Evolutionary conservation across 306 rosid genomes (phyloP).

Genomic region (Dryas alaskensis): DNA sequence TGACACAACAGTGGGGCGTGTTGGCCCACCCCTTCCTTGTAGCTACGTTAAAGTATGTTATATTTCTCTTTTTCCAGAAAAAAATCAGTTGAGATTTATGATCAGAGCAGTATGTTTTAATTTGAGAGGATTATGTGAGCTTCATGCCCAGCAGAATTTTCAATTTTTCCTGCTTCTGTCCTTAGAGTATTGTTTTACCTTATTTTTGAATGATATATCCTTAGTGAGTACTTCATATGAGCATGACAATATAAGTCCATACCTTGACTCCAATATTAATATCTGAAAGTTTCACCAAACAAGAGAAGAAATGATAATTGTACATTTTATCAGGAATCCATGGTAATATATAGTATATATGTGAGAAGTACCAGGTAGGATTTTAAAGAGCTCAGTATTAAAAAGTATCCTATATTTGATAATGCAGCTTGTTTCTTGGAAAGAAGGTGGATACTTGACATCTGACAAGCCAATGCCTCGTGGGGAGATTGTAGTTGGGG

Average conservation of each 20-base stretch:
- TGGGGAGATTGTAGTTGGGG: slow-evolving; percentile 89
- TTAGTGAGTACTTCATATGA: neutral
- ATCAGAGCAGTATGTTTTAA: neutral
- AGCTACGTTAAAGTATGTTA: slow-evolving; percentile 60
- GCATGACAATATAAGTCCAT: neutral
- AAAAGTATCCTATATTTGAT: slow-evolving; percentile 23
- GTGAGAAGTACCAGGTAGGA: neutral
- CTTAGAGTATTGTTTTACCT: neutral
- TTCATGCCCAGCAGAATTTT: neutral
- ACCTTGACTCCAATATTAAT: neutral
- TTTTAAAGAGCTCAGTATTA: slow-evolving; percentile 16
- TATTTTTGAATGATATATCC: neutral
- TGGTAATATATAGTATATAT: neutral
- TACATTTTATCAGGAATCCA: neutral
- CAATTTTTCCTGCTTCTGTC: neutral
- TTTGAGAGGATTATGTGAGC: slow-evolving; percentile 3
- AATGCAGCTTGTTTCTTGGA: slow-evolving; percentile 91
- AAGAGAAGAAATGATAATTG: neutral
- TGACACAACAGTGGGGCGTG: slow-evolving; percentile 83
- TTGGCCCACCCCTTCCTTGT: slow-evolving; percentile 96
- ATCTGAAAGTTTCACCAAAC: neutral
- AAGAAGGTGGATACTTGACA: slow-evolving; percentile 75
- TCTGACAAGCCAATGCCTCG: slow-evolving; percentile 93
- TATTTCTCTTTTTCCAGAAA: neutral
- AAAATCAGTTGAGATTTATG: neutral